Percentiles rank a stretch among this genome's conserved stretches.
These are phyloP conservation scores for Boletus rubescentipes DNA, from an alignment of 768 basidiomycete species.

Conservation along the genomic window DNA sequence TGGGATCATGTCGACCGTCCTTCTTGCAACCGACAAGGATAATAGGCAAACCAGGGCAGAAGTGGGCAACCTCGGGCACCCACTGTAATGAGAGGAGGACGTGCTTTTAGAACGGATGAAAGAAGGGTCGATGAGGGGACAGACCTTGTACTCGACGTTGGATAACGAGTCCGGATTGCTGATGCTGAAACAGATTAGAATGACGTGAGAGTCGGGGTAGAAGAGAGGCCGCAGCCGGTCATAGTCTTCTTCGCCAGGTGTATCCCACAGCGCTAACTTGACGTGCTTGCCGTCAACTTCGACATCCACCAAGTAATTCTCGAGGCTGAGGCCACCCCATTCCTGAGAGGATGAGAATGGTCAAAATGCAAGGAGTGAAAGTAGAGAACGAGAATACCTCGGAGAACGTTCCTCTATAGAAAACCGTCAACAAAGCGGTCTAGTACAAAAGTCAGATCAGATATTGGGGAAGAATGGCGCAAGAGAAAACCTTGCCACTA, in stretches of 20 bases:
- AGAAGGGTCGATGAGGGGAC: conserved; percentile 26
- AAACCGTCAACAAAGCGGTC: conserved; percentile 94
- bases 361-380: conserved; percentile 1
- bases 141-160: conserved; percentile 99
- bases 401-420: conserved; percentile 95
- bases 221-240: conserved; percentile 96
- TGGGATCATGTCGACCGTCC: conserved; percentile 90
- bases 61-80: conserved; percentile 99
- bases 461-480: conserved; percentile 2
- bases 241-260: conserved; percentile 98
- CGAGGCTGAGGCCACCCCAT: conserved; percentile 77
- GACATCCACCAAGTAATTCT: conserved; percentile 99
- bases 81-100: conserved; percentile 74
- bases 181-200: conserved; percentile 98
- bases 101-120: conserved; percentile 7
- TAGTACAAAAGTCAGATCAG: conserved; percentile 33
- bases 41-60: conserved; percentile 91
- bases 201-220: conserved; percentile 99
- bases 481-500: conserved; percentile 75
- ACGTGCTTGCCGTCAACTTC: conserved; percentile 99
- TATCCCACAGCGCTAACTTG: conserved; percentile 99
- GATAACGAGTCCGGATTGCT: conserved; percentile 98
- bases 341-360: not conserved
- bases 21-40: conserved; percentile 99
- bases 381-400: conserved; percentile 53